phyloP scores from a whole-genome alignment of 2,329 filamentous ascomycete genomes.

The Paracoccidioides lutzii region DNA sequence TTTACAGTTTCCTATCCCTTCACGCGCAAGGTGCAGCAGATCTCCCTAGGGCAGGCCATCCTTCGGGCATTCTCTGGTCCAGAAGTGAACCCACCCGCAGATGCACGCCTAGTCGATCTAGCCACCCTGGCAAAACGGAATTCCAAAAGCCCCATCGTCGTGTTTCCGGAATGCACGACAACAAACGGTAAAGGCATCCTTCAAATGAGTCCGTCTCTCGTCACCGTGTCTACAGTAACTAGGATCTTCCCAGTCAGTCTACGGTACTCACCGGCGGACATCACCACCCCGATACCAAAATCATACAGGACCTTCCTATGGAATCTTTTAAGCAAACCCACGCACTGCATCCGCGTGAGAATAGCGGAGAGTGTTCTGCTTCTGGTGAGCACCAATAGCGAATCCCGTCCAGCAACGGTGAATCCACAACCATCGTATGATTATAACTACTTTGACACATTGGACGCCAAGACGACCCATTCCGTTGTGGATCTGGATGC shows the following conservation, averaged over 20 bases:
- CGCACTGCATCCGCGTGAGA: constrained; percentile 79
- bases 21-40: constrained; percentile 57
- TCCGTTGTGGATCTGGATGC: constrained; percentile 18
- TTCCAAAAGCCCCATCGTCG: constrained; percentile 62
- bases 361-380: constrained; percentile 61
- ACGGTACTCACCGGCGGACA: constrained; percentile 75
- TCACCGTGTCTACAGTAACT: constrained; percentile 51
- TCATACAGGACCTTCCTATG: constrained; percentile 64
- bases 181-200: constrained; percentile 88
- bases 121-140: constrained; percentile 51
- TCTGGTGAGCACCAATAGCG: constrained; percentile 32
- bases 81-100: constrained; percentile 33
- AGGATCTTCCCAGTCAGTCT: constrained; percentile 85
- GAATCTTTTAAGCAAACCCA: constrained; percentile 71
- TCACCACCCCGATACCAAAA: constrained; percentile 79
- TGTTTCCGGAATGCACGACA: constrained; percentile 89
- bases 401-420: constrained; percentile 5
- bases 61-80: constrained; percentile 56
- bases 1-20: constrained; percentile 77
- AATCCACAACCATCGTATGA: constrained; percentile 23
- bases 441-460: constrained; percentile 35
- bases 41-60: constrained; percentile 66
- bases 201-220: constrained; percentile 64
- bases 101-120: constrained; percentile 46
- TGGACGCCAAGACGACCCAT: constrained; percentile 22